phyloP scores from a whole-genome alignment of 176 grass and related monocot genomes.

The Juncus inflexus region DNA sequence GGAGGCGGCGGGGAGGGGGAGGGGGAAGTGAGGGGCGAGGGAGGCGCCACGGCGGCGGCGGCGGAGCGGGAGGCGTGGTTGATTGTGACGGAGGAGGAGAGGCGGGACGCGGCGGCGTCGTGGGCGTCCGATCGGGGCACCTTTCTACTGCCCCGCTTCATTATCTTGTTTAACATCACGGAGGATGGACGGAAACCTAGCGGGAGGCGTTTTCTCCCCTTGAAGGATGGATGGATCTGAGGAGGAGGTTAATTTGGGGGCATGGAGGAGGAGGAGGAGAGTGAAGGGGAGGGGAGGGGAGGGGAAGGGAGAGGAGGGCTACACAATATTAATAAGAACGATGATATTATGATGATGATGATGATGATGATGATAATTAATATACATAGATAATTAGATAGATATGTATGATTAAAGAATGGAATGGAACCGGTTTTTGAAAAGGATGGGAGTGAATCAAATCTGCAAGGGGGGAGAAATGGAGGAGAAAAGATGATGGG shows the following conservation, averaged over 20 bases:
- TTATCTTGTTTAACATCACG: constrained; percentile 86
- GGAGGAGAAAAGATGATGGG: neutral
- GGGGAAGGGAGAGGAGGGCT: constrained; percentile 1
- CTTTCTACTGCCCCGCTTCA: constrained; percentile 72
- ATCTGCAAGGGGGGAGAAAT: neutral
- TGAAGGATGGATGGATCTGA: constrained; percentile 29
- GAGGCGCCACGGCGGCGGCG: constrained; percentile 32
- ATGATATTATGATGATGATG: constrained; percentile 28
- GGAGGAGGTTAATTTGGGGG: constrained; percentile 33
- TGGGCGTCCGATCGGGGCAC: constrained; percentile 45
- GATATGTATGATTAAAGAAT: neutral
- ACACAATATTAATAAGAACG: constrained; percentile 20
- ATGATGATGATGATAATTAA: constrained; percentile 26
- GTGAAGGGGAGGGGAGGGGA: constrained; percentile 18
- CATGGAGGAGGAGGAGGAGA: constrained; percentile 20
- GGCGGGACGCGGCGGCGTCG: constrained; percentile 24
- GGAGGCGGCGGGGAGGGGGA: constrained; percentile 26
- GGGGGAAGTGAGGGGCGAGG: constrained; percentile 35
- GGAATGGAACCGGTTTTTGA: neutral
- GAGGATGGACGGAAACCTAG: constrained; percentile 22
- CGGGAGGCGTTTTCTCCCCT: neutral
- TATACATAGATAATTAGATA: neutral
- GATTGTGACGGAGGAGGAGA: constrained; percentile 56
- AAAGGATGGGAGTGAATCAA: neutral
- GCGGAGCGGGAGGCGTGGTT: constrained; percentile 62